Base-by-base conservation (phyloP, 2,329 filamentous ascomycete genomes). In the Hirsutella thompsonii region DNA sequence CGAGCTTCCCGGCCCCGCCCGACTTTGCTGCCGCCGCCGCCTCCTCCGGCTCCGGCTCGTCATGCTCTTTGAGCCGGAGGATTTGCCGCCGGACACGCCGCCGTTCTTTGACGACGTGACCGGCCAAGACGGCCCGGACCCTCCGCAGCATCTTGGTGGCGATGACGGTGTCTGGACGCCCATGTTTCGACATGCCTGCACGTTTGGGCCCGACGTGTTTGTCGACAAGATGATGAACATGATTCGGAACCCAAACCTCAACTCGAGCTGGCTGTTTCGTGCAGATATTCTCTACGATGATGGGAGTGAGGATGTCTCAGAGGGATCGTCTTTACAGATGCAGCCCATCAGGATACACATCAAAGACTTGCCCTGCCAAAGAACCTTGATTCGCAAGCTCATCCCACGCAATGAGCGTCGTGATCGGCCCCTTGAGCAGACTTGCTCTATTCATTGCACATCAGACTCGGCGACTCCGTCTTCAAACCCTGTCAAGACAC, bases 391-490 rank as follows among this genome's bases (percentile, higher is more conserved):
- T 8, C 74, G 89, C 44, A 81, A 72, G 45, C 66, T 95, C 51
- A 79, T 95, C 37, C 90, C 90, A 3, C 72, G 90, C 39, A 94
- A 94, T 58, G 76, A 79, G 3, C 70, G 79, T 41, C 66, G 90
- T 20, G 90, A 96, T 58, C 65, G 68, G 18, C 70, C 81, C 2
- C 60, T 95, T 47, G 72, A 87, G 43, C 90, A 96, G 60, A 94
- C 87, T 2, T 94, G 87, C 57, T 72, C 85, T 42, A 73, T 89
- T 46, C 85, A 86, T 57, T 48, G 52, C 44, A 54, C 23, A 11
- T 26, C 57, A 5, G 51, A 53, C 14, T 44, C 50, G 30, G 11
- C 39, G 4, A 40, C 36, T 18, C 52, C 55, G 20, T 50, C 47
- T 21, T 26, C 45, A 10, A n/a, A n/a, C n/a, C 10, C 18, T 8